phyloP scores from a whole-genome alignment of 805 yeast species.

The Candida tammaniensis region DNA sequence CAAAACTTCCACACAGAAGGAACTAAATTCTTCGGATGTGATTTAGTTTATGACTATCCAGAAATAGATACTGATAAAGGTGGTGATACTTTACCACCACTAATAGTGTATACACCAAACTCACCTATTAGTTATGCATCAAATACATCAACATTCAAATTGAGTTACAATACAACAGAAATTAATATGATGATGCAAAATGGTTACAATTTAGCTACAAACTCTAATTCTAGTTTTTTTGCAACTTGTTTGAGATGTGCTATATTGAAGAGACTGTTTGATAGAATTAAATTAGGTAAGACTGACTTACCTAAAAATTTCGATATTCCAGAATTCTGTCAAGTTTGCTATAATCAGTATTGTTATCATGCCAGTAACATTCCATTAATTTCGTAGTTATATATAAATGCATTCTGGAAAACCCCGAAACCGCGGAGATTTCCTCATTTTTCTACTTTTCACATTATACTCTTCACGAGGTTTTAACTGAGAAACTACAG shows the following conservation, averaged over 20 bases:
- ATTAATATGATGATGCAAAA: slow-evolving; percentile 45
- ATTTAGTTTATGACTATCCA: slow-evolving; percentile 30
- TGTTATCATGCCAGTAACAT: slow-evolving; percentile 9
- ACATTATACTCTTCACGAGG: too few relatives aligned
- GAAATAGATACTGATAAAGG: background rate
- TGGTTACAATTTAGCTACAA: slow-evolving; percentile 52
- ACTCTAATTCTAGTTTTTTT: slow-evolving; percentile 40
- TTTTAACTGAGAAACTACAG: too few relatives aligned
- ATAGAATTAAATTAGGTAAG: slow-evolving; percentile 21
- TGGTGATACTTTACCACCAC: slow-evolving; percentile 40
- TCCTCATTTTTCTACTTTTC: too few relatives aligned
- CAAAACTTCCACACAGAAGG: background rate
- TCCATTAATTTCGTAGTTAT: too few relatives aligned
- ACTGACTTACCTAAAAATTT: slow-evolving; percentile 1
- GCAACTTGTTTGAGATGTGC: slow-evolving; percentile 57
- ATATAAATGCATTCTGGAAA: too few relatives aligned
- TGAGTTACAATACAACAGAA: slow-evolving; percentile 47
- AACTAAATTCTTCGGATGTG: slow-evolving; percentile 45
- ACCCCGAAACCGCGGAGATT: too few relatives aligned
- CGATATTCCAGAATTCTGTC: slow-evolving; percentile 13
- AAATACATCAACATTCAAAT: slow-evolving; percentile 59
- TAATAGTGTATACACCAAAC: slow-evolving; percentile 53
- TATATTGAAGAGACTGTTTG: slow-evolving; percentile 50
- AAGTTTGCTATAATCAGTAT: slow-evolving; percentile 11
- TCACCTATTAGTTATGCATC: slow-evolving; percentile 38